phyloP scores from a whole-genome alignment of 2,329 filamentous ascomycete species.

The Karstenula rhodostoma region DNA sequence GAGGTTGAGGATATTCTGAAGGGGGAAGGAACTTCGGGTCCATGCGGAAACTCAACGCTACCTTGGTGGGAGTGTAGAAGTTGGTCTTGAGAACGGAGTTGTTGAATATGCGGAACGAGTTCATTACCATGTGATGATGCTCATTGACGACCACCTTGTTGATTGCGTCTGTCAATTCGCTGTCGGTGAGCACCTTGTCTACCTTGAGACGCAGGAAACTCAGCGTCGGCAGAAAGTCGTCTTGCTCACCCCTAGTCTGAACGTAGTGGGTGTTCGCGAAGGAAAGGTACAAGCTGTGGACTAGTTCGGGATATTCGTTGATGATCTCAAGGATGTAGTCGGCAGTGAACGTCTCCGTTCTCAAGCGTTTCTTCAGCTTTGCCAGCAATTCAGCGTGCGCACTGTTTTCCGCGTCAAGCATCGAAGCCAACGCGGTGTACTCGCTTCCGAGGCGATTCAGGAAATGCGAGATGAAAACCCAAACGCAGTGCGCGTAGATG shows the following conservation, averaged over 20 bases:
- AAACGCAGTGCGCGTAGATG: slow-evolving; percentile 95
- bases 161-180: slow-evolving; percentile 51
- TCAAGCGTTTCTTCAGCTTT: slow-evolving; percentile 93
- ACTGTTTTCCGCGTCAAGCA: slow-evolving; percentile 82
- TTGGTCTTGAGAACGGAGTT: slow-evolving; percentile 94
- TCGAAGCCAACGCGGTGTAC: slow-evolving; percentile 84
- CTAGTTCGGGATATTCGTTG: slow-evolving; percentile 83
- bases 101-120: slow-evolving; percentile 95
- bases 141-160: slow-evolving; percentile 69
- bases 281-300: slow-evolving; percentile 86
- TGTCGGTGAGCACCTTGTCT: slow-evolving; percentile 63
- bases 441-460: slow-evolving; percentile 92
- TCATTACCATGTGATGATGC: slow-evolving; percentile 98
- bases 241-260: slow-evolving; percentile 68
- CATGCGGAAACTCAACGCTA: slow-evolving; percentile 94
- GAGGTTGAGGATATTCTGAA: slow-evolving; percentile 89
- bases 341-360: slow-evolving; percentile 96
- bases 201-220: slow-evolving; percentile 72
- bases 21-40: slow-evolving; percentile 88
- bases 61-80: slow-evolving; percentile 97
- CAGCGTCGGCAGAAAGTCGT: slow-evolving; percentile 75
- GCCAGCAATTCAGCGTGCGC: slow-evolving; percentile 85
- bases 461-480: slow-evolving; percentile 98
- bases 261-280: slow-evolving; percentile 89
- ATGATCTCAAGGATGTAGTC: slow-evolving; percentile 99